A percentile compares a stretch with the other conserved stretches of the same genome.
Conservation (phyloP, 2,329 filamentous ascomycete species). For the Ophiognomonia clavigignenti-juglandacearum region DNA sequence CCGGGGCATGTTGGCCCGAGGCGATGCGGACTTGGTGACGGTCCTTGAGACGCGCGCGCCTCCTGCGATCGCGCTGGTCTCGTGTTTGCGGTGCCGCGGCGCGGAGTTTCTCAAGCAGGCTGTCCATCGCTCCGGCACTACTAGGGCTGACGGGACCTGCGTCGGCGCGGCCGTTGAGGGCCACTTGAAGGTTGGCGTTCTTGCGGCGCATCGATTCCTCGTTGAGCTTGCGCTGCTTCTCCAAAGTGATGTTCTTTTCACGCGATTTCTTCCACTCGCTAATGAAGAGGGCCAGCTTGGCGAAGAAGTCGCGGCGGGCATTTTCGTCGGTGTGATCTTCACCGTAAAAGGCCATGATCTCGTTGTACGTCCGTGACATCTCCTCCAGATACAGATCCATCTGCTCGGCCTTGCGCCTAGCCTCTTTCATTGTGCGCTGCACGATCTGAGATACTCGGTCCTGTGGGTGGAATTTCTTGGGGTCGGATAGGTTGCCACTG, state of each 20-base stretch:
- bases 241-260: constrained; percentile 82
- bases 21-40: constrained; percentile 85
- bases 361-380: constrained; percentile 85
- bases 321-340: constrained; percentile 91
- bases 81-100: constrained; percentile 85
- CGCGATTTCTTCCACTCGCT: constrained; percentile 93
- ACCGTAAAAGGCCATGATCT: constrained; percentile 95
- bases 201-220: constrained; percentile 93
- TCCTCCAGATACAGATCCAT: constrained; percentile 91
- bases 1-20: constrained; percentile 83
- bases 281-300: constrained; percentile 86
- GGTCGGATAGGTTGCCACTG: constrained; percentile 88
- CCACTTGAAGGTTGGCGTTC: constrained; percentile 61
- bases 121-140: constrained; percentile 91
- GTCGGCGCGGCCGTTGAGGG: constrained; percentile 36
- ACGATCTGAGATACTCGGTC: constrained; percentile 91
- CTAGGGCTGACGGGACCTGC: constrained; percentile 58
- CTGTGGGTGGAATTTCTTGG: constrained; percentile 96
- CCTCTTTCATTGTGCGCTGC: constrained; percentile 93
- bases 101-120: constrained; percentile 86
- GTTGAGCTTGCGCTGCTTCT: constrained; percentile 79
- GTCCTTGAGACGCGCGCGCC: constrained; percentile 84
- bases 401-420: constrained; percentile 90
- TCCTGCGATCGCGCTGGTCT: constrained; percentile 83
- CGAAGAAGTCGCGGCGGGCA: constrained; percentile 90